phyloP scores from a whole-genome alignment of 805 yeast species.

The Nakazawaea anatomiae region DNA sequence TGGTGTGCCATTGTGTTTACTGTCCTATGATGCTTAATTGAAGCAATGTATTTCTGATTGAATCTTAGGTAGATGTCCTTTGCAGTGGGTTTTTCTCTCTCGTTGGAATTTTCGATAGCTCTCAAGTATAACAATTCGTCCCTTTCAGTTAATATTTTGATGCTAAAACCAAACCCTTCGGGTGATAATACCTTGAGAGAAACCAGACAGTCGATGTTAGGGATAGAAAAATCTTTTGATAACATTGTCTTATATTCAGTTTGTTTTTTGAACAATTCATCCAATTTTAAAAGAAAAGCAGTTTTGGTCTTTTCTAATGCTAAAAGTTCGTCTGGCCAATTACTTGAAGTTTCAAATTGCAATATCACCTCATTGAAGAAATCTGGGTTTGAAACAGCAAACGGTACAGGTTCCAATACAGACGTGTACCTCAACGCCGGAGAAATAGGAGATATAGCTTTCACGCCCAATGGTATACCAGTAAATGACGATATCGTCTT shows the following conservation, averaged over 20 bases:
- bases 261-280: constrained; percentile 39
- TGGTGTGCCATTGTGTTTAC: constrained; percentile 65
- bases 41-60: constrained; percentile 57
- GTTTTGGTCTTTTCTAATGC: constrained; percentile 87
- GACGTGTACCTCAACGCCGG: constrained; percentile 74
- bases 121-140: constrained; percentile 72
- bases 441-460: constrained; percentile 68
- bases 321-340: constrained; percentile 91
- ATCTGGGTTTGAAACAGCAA: constrained; percentile 67
- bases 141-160: constrained; percentile 75
- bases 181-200: constrained; percentile 69
- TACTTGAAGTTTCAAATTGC: constrained; percentile 84
- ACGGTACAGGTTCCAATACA: constrained; percentile 74
- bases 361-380: constrained; percentile 75
- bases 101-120: constrained; percentile 61
- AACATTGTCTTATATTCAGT: constrained; percentile 53
- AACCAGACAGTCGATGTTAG: constrained; percentile 55
- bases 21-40: constrained; percentile 77
- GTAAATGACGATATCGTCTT: constrained; percentile 40
- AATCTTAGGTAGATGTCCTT: constrained; percentile 62
- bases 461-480: constrained; percentile 65
- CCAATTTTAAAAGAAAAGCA: constrained; percentile 74
- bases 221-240: constrained; percentile 60
- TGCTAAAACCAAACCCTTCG: constrained; percentile 81
- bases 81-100: constrained; percentile 50